A percentile compares a stretch with the other conserved stretches of the same genome.
phyloP scores from a whole-genome alignment of 1,139 yeast species.

The Kurtzmaniella natalensis region DNA sequence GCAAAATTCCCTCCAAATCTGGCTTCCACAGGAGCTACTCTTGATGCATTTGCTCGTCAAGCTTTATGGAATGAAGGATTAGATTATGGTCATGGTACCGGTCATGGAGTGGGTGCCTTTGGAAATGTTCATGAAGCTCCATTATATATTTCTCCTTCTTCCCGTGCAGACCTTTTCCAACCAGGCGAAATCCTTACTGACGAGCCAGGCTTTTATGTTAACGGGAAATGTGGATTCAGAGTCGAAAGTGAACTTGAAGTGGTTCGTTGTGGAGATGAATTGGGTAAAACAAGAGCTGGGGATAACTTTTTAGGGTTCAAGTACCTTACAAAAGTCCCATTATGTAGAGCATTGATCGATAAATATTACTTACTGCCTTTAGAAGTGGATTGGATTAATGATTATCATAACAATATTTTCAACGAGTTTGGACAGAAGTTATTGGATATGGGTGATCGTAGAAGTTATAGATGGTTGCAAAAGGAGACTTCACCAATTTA shows the following conservation, averaged over 20 bases:
- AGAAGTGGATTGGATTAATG: conserved; percentile 52
- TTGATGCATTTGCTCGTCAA: conserved; percentile 48
- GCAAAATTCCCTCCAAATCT: conserved; percentile 44
- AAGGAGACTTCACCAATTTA: conserved; percentile 33
- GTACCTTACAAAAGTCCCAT: conserved; percentile 53
- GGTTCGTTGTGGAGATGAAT: conserved; percentile 26
- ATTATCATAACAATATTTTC: conserved; percentile 38
- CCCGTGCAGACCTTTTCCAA: conserved; percentile 29
- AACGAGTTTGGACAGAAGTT: conserved; percentile 31
- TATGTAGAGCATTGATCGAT: conserved; percentile 46
- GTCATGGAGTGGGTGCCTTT: conserved; percentile 57
- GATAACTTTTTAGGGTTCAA: conserved; percentile 38
- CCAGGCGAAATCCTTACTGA: conserved; percentile 49
- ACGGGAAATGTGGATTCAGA: conserved; percentile 49
- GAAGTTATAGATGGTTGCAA: conserved; percentile 38
- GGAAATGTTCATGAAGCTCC: conserved; percentile 58
- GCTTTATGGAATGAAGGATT: conserved; percentile 52
- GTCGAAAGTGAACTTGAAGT: conserved; percentile 50
- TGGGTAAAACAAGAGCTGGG: conserved; percentile 35
- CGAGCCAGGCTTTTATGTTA: conserved; percentile 56
- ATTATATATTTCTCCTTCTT: conserved; percentile 39
- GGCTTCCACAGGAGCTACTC: conserved; percentile 36
- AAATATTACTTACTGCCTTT: conserved; percentile 24
- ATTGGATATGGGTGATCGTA: conserved; percentile 32
- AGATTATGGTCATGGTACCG: conserved; percentile 55